Evolutionary conservation across 176 grass and related monocot species (phyloP).

Genomic region (Avena atlantica): DNA sequence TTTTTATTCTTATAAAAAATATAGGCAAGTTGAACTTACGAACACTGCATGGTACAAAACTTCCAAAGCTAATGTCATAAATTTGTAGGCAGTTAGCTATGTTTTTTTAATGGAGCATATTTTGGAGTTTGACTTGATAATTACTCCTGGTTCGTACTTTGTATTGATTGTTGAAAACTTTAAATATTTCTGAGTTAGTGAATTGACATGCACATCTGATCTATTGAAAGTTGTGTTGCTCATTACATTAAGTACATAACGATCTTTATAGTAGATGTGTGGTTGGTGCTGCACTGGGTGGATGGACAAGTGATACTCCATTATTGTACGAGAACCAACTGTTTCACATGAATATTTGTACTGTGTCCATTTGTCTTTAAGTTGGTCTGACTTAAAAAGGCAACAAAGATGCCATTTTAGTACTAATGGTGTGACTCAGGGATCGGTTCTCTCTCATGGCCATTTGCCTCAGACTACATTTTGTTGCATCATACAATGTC

Average conservation of each 20-base stretch:
- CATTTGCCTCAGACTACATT: conserved; percentile 12
- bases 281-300: conserved; percentile 35
- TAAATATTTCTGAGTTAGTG: neutral
- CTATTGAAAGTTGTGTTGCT: conserved; percentile 36
- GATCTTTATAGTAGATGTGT: conserved; percentile 42
- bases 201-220: conserved; percentile 32
- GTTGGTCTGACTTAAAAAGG: conserved; percentile 47
- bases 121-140: conserved; percentile 24
- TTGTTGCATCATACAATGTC: conserved; percentile 14
- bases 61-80: conserved; percentile 3
- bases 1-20: neutral
- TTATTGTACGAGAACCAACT: conserved; percentile 44
- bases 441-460: conserved; percentile 3
- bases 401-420: conserved; percentile 35
- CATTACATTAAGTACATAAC: conserved; percentile 32
- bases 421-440: conserved; percentile 1
- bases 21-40: neutral
- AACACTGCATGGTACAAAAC: conserved; percentile 3
- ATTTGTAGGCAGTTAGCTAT: neutral
- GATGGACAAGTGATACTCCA: conserved; percentile 44
- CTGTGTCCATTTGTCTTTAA: conserved; percentile 49
- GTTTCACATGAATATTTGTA: conserved; percentile 50
- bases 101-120: conserved; percentile 1
- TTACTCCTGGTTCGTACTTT: conserved; percentile 14
- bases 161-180: neutral